These are phyloP conservation scores for Pachysandra terminalis DNA, from an alignment of 164 flowering plant species.

Conservation along the genomic window DNA sequence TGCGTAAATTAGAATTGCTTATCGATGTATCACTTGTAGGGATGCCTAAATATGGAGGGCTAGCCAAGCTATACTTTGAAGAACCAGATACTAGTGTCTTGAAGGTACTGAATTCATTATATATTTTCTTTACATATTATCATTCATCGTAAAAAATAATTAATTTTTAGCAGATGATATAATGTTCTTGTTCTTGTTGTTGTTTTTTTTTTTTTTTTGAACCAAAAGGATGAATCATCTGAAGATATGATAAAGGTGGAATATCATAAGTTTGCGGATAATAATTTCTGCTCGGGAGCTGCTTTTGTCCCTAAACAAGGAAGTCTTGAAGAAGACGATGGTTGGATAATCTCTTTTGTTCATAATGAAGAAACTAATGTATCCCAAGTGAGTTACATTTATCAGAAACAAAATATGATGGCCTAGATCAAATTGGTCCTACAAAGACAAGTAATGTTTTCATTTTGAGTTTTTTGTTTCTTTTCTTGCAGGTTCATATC, in stretches of 20 bases:
- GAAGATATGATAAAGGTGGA: conserved; percentile 40
- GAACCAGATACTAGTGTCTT: conserved; percentile 9
- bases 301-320: conserved; percentile 45
- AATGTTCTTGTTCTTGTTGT: no score
- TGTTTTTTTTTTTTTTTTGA: neutral
- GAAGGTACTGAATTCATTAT: conserved; percentile 2
- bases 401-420: neutral
- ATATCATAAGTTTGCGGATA: conserved; percentile 45
- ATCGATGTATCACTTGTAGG: conserved; percentile 22
- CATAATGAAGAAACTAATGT: conserved; percentile 50
- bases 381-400: conserved; percentile 40
- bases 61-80: conserved; percentile 51
- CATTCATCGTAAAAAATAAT: neutral
- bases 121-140: no score
- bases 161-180: neutral
- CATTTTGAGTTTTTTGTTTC: no score
- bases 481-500: conserved; percentile 39
- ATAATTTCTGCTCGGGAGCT: conserved; percentile 50
- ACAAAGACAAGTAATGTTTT: no score
- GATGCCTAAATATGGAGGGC: conserved; percentile 45
- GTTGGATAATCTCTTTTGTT: conserved; percentile 55
- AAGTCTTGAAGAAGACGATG: conserved; percentile 55
- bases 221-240: neutral
- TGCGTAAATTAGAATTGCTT: neutral
- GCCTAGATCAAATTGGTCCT: no score